A percentile compares a stretch with the other conserved stretches of the same genome.
Conservation (phyloP, 2,329 filamentous ascomycete genomes). For the Botrytis medusae region DNA sequence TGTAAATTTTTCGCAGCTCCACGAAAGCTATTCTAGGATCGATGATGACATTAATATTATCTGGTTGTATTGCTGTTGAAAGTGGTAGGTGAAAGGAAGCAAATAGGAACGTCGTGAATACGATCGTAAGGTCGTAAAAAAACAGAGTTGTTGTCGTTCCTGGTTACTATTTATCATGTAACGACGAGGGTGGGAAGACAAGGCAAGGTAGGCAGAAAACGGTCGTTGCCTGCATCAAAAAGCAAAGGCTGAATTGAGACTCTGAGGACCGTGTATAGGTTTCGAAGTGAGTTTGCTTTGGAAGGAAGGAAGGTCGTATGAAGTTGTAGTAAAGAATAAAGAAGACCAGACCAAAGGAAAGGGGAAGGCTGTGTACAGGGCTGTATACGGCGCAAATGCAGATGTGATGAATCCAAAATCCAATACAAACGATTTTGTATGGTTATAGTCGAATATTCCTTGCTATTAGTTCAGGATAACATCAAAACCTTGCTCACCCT, state of each 20-base stretch:
- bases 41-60: slow-evolving; percentile 18
- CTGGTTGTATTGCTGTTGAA: slow-evolving; percentile 12
- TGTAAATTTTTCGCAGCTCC: slow-evolving; percentile 14
- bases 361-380: neutral
- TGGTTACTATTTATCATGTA: neutral
- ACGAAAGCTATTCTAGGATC: slow-evolving; percentile 5
- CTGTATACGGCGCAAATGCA: neutral
- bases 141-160: neutral
- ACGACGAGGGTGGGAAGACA: slow-evolving; percentile 8
- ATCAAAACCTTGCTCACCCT: slow-evolving; percentile 12
- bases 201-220: neutral
- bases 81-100: slow-evolving; percentile 2
- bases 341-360: slow-evolving; percentile 1
- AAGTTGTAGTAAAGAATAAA: neutral
- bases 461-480: neutral
- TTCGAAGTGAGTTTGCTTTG: neutral
- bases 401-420: slow-evolving; percentile 1
- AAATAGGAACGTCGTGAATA: slow-evolving; percentile 3
- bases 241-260: slow-evolving; percentile 7
- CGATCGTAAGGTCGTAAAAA: slow-evolving; percentile 11
- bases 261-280: slow-evolving; percentile 2
- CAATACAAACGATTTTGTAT: neutral
- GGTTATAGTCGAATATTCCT: neutral
- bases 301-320: neutral
- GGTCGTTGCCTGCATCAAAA: neutral